A percentile compares a stretch with the other conserved stretches of the same genome.
Evolutionary conservation across 2,329 filamentous ascomycete species (phyloP).

Genomic region (Hysterium pulicare): DNA sequence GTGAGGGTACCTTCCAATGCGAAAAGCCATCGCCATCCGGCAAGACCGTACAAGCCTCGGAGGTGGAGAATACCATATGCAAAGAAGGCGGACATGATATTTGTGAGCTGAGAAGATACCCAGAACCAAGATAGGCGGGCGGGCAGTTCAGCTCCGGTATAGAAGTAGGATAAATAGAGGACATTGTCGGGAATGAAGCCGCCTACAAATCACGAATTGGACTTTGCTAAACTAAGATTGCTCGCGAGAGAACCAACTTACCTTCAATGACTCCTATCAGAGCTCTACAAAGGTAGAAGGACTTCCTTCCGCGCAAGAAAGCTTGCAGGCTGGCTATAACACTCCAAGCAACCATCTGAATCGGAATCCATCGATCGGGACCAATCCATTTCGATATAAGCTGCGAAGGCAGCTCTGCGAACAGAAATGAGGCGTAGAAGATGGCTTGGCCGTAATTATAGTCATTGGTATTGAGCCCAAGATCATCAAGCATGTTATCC

Average conservation of each 20-base stretch:
- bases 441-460: slow-evolving; percentile 43
- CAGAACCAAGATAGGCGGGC: slow-evolving; percentile 67
- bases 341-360: slow-evolving; percentile 44
- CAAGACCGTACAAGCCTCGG: slow-evolving; percentile 46
- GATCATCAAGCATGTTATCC: slow-evolving; percentile 28
- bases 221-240: slow-evolving; percentile 13
- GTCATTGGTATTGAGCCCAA: slow-evolving; percentile 28
- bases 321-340: slow-evolving; percentile 62
- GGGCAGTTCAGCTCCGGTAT: slow-evolving; percentile 67
- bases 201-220: no score
- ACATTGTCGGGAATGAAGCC: slow-evolving; percentile 62
- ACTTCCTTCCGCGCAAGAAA: slow-evolving; percentile 51
- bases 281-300: slow-evolving; percentile 41
- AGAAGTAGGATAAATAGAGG: slow-evolving; percentile 70
- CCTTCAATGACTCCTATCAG: slow-evolving; percentile 44
- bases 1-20: slow-evolving; percentile 35
- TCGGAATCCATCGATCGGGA: slow-evolving; percentile 41
- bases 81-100: slow-evolving; percentile 54
- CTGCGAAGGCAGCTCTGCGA: slow-evolving; percentile 43
- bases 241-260: slow-evolving; percentile 18
- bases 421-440: slow-evolving; percentile 82
- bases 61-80: slow-evolving; percentile 54
- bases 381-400: slow-evolving; percentile 45
- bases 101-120: slow-evolving; percentile 58
- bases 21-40: slow-evolving; percentile 57